Evolutionary conservation across 441 rosid genomes (phyloP), one percentile per base, ranked within the genome.

Genomic region (Populus hybrid): DNA sequence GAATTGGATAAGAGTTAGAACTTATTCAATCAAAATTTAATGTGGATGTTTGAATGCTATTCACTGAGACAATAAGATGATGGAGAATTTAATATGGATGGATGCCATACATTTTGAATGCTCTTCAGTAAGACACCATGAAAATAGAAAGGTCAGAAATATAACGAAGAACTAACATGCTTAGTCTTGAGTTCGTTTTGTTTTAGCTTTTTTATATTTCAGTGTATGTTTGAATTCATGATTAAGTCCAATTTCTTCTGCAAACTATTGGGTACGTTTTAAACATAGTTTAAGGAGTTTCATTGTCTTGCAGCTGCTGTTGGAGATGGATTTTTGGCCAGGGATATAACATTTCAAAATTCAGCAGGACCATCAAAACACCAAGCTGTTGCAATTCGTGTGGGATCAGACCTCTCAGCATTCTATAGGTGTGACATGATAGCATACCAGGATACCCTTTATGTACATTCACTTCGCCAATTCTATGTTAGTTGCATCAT

Each of bases 401-500:
- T 72, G 12, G 80, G 70, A 66, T 21, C 75, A 9, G 80, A 77
- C 64, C 69, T 71, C 20, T 77, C 75, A 26, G 70, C 75, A 28
- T 42, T 77, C 28, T 66, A 77, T 32, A 36, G 38, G 18, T 77
- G 80, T 12, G 75, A 10, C 74, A 70, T 77, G 70, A 2, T 71
- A 18, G 80, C 75, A n/a, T 72, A 64, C 64, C 80, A 77, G 30
- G 80, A 77, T 70, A 77, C 80, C 6, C 64, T 71, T 14, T 77
- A 77, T 26, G 65, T 50, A 2, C 77, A 78, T 26, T 35, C 35
- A 3, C 67, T 46, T 4, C 77, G 77, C 59, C 77, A 78, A 5
- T 78, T 65, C 77, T 78, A 72, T 20, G 53, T 50, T 34, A 6
- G 8, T 6, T 73, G 81, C 81, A 3, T 30, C 38, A 35, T 78